A percentile compares a stretch with the other conserved stretches of the same genome.
These are phyloP conservation scores for Leucogyrophana mollusca DNA, from an alignment of 768 basidiomycete genomes.

Conservation along the genomic window DNA sequence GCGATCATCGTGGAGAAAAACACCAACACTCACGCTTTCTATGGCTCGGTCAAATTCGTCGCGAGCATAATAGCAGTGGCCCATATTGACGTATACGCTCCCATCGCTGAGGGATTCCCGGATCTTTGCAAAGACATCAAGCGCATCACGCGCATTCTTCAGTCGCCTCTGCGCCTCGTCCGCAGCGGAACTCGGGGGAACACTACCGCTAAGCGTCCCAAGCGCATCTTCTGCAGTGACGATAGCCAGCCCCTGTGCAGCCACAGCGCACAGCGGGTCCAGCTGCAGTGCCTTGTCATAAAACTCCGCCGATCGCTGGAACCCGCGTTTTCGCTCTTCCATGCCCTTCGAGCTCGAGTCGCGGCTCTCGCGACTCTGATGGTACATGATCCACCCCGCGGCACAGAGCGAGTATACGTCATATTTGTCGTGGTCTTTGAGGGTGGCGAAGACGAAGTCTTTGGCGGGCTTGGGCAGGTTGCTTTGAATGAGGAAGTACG, in stretches of 20 bases:
- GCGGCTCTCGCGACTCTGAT: constrained; percentile 81
- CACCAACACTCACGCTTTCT: constrained; percentile 69
- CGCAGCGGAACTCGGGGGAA: constrained; percentile 41
- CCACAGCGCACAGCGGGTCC: constrained; percentile 85
- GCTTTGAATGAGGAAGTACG: constrained; percentile 85
- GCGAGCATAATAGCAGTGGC: constrained; percentile 88
- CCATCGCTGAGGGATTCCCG: constrained; percentile 81
- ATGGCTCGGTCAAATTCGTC: constrained; percentile 97
- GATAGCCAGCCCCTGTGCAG: constrained; percentile 94
- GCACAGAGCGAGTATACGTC: constrained; percentile 93
- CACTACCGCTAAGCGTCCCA: constrained; percentile 59
- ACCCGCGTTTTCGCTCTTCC: constrained; percentile 71
- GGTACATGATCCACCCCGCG: constrained; percentile 82
- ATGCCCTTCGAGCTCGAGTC: constrained; percentile 52
- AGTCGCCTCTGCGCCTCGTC: constrained; percentile 69
- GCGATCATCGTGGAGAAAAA: too few species aligned
- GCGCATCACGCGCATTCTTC: constrained; percentile 80
- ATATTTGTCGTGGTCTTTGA: constrained; percentile 82
- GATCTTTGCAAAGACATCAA: constrained; percentile 88
- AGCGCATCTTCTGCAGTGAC: constrained; percentile 90
- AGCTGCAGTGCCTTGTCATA: constrained; percentile 88
- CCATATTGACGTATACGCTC: constrained; percentile 93
- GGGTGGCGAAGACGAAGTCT: constrained; percentile 86
- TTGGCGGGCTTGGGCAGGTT: constrained; percentile 70
- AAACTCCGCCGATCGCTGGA: constrained; percentile 83